A percentile compares a stretch with the other conserved stretches of the same genome.
Evolutionary conservation across 1,284 basidiomycete species (phyloP).

Genomic region (Leccinum angustisporum): DNA sequence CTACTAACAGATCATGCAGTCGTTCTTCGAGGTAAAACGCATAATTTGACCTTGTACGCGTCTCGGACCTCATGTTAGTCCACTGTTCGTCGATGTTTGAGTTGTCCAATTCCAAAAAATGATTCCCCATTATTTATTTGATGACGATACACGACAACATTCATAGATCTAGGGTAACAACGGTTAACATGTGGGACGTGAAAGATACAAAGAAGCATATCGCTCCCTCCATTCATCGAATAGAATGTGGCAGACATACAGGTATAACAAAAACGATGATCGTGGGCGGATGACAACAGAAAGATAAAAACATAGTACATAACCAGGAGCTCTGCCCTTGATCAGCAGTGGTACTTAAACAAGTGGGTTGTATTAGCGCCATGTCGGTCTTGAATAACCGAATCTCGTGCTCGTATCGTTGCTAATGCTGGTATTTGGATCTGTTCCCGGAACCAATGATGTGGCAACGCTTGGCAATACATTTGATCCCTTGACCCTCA

Average conservation of each 20-base stretch:
- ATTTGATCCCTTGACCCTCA: constrained; percentile 30
- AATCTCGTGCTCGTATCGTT: constrained; percentile 25
- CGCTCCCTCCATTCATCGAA: constrained; percentile 10
- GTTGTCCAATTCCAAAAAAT: not conserved
- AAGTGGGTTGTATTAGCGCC: constrained; percentile 25
- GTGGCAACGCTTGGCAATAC: constrained; percentile 14
- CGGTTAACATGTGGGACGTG: constrained; percentile 24
- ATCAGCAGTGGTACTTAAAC: constrained; percentile 4
- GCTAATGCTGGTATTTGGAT: constrained; percentile 32
- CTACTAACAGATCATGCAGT: constrained; percentile 42
- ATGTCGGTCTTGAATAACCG: constrained; percentile 25
- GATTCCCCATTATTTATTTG: constrained; percentile 18
- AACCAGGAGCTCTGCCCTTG: constrained; percentile 15
- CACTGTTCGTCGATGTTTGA: not conserved
- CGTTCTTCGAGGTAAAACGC: constrained; percentile 94
- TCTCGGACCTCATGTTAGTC: constrained; percentile 1
- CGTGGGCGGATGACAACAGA: constrained; percentile 11
- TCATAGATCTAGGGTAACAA: constrained; percentile 29
- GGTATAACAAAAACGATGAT: constrained; percentile 25
- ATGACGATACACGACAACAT: constrained; percentile 24
- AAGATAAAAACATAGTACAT: constrained; percentile 21
- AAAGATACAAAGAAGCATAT: constrained; percentile 6
- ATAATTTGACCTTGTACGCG: constrained; percentile 59
- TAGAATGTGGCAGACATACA: constrained; percentile 14
- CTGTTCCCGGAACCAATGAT: constrained; percentile 21